phyloP scores from a whole-genome alignment of 352 stramenopile genomes.

The Phytophthora ramorum region DNA sequence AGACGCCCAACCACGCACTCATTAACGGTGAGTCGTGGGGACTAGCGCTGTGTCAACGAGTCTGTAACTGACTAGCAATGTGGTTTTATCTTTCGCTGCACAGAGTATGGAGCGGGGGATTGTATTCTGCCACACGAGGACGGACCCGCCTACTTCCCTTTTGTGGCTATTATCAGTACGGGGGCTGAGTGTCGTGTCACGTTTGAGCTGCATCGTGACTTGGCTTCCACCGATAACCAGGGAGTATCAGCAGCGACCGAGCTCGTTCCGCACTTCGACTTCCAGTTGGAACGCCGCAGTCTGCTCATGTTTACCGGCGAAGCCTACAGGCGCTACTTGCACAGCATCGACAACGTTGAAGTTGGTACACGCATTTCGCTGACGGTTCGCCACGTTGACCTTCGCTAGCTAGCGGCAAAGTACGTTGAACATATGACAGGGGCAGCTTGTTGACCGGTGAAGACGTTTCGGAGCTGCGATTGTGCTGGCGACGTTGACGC shows the following conservation, averaged over 20 bases:
- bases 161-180: constrained; percentile 76
- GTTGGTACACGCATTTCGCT: constrained; percentile 58
- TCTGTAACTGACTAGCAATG: neutral
- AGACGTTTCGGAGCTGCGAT: constrained; percentile 22
- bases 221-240: constrained; percentile 5
- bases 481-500: constrained; percentile 7
- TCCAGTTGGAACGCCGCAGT: constrained; percentile 57
- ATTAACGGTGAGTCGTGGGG: constrained; percentile 62
- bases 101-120: constrained; percentile 73
- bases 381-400: constrained; percentile 61
- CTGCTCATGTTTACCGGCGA: constrained; percentile 64
- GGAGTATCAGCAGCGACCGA: neutral
- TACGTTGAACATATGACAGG: too few species aligned
- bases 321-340: constrained; percentile 63
- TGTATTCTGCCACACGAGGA: constrained; percentile 78
- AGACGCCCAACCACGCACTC: constrained; percentile 66
- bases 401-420: constrained; percentile 4
- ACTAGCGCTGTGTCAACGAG: neutral
- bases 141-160: constrained; percentile 68
- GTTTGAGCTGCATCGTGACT: constrained; percentile 63
- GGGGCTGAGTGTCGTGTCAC: constrained; percentile 60
- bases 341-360: constrained; percentile 68
- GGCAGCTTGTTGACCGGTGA: constrained; percentile 10
- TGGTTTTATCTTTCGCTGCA: neutral
- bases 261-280: constrained; percentile 36